Percentiles rank a stretch among this genome's conserved stretches.
Evolutionary conservation across 2,329 filamentous ascomycete species (phyloP).

Genomic region (Emergomyces orientalis): DNA sequence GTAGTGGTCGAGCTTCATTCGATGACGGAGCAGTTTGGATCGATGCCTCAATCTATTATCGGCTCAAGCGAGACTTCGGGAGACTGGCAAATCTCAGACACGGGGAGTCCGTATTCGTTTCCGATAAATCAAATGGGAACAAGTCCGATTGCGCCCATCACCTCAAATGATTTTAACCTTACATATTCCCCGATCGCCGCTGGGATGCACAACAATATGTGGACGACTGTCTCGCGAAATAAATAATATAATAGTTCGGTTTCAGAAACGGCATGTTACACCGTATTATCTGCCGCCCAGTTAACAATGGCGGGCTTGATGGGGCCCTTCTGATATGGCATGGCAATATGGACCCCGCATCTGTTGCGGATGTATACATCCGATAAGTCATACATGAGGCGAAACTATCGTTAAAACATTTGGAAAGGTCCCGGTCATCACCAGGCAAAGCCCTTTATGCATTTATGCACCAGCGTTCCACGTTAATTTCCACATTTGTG

Average conservation of each 20-base stretch:
- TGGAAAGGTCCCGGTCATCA: neutral
- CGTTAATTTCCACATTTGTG: neutral
- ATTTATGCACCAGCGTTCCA: neutral
- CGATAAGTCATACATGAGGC: neutral
- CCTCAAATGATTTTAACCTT: neutral
- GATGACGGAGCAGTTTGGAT: neutral
- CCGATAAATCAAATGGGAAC: neutral
- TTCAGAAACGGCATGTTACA: neutral
- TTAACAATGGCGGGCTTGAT: neutral
- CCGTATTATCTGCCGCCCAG: neutral
- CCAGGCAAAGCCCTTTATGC: neutral
- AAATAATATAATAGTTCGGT: neutral
- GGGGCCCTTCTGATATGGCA: neutral
- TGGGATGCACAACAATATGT: neutral
- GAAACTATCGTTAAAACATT: neutral
- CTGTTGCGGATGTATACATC: neutral
- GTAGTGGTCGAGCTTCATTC: neutral
- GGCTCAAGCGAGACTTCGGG: neutral
- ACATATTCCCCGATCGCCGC: neutral
- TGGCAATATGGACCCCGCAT: neutral
- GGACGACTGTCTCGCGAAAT: neutral
- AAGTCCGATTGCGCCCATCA: neutral
- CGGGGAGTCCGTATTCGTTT: neutral
- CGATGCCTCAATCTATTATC: neutral
- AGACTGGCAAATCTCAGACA: neutral